These are phyloP conservation scores for Microbotryum silenes-acaulis DNA, from an alignment of 1,284 basidiomycete genomes.

Conservation along the genomic window DNA sequence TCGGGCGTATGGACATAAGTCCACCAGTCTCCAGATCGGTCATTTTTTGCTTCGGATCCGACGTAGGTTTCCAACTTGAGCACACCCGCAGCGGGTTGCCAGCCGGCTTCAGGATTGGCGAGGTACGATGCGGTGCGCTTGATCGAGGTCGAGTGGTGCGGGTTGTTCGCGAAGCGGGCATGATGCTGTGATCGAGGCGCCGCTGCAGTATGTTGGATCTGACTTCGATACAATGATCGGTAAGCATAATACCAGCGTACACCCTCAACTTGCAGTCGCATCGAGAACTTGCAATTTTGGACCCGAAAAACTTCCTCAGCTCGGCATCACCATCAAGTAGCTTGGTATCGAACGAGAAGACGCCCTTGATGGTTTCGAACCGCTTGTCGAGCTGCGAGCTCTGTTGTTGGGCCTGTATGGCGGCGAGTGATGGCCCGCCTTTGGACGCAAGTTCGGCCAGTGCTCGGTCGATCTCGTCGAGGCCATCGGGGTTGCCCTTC, in stretches of 20 bases:
- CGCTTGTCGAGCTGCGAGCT: background rate
- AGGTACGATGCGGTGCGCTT: conserved; percentile 35
- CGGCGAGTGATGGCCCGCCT: conserved; percentile 43
- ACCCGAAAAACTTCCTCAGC: conserved; percentile 82
- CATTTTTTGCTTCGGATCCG: conserved; percentile 13
- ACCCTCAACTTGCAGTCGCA: too few species aligned
- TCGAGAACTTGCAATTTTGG: conserved; percentile 62
- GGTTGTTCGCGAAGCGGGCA: conserved; percentile 34
- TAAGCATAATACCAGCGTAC: background rate
- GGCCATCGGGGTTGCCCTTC: conserved; percentile 5
- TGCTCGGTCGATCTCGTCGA: conserved; percentile 74
- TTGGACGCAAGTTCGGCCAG: conserved; percentile 71
- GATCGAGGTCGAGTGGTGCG: conserved; percentile 33
- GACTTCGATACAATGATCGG: background rate
- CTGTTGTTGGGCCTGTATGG: background rate
- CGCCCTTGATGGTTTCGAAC: conserved; percentile 19
- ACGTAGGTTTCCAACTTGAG: conserved; percentile 50
- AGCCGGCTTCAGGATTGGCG: conserved; percentile 39
- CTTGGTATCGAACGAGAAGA: conserved; percentile 55
- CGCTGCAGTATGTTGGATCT: conserved; percentile 14
- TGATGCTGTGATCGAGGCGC: conserved; percentile 31
- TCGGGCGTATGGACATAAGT: conserved; percentile 74
- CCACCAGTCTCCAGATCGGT: conserved; percentile 63
- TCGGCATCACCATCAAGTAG: conserved; percentile 80
- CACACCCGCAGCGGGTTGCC: conserved; percentile 44